These are phyloP conservation scores for Leptodermis oblonga DNA, from an alignment of 257 asterid genomes.

Conservation along the genomic window DNA sequence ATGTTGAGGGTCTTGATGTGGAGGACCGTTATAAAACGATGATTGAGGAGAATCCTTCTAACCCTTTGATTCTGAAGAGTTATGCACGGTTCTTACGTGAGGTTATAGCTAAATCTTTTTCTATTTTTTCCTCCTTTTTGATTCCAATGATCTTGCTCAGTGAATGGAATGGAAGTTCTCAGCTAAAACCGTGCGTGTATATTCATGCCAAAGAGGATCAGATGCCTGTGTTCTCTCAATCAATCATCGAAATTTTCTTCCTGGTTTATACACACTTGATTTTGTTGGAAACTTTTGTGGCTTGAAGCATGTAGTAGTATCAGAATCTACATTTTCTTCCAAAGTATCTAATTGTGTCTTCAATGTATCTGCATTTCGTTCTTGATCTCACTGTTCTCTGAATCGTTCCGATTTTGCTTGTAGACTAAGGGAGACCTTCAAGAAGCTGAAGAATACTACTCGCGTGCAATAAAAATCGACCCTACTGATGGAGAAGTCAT, in stretches of 20 bases:
- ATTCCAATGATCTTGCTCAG: background rate
- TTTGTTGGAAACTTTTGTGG: too few species aligned
- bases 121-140: background rate
- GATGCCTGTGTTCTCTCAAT: background rate
- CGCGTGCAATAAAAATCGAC: constrained; percentile 53
- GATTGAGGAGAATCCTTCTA: constrained; percentile 61
- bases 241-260: background rate
- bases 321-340: background rate
- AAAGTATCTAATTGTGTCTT: background rate
- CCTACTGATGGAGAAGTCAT: constrained; percentile 61
- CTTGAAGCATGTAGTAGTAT: background rate
- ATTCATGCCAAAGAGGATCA: background rate
- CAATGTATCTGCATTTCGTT: background rate
- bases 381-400: background rate
- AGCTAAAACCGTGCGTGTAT: too few species aligned
- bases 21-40: constrained; percentile 55
- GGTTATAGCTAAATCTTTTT: constrained; percentile 28
- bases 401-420: background rate
- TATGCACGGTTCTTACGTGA: constrained; percentile 59
- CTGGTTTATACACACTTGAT: background rate
- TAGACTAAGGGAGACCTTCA: constrained; percentile 67
- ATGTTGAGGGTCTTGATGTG: constrained; percentile 17
- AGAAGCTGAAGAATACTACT: constrained; percentile 71
- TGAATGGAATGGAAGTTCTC: background rate
- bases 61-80: constrained; percentile 45